phyloP scores from a whole-genome alignment of 768 basidiomycete genomes.

The Rhizopogon vinicolor region DNA sequence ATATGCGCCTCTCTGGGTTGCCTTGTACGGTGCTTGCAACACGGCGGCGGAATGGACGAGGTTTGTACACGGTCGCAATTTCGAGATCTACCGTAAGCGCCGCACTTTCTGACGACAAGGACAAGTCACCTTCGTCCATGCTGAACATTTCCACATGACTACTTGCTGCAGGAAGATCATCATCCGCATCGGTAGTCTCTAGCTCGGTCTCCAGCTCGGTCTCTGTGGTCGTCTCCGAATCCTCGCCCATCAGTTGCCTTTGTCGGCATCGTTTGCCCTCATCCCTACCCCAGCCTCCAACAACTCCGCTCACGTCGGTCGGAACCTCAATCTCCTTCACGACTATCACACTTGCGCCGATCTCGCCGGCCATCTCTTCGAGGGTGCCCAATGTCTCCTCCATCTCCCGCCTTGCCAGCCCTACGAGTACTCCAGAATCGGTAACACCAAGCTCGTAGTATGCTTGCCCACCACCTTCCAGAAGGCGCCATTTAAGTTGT shows the following conservation, averaged over 20 bases:
- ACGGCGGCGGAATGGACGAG: conserved; percentile 54
- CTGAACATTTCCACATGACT: conserved; percentile 34
- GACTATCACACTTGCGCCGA: conserved; percentile 88
- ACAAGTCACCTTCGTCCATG: conserved; percentile 42
- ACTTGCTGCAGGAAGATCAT: conserved; percentile 17
- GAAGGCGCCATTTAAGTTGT: conserved; percentile 92
- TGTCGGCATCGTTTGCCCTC: conserved; percentile 22
- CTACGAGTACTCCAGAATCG: conserved; percentile 85
- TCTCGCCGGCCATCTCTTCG: conserved; percentile 91
- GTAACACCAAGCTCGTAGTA: conserved; percentile 83
- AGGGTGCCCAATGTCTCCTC: conserved; percentile 82
- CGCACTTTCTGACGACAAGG: conserved; percentile 22
- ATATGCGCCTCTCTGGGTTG: conserved; percentile 10
- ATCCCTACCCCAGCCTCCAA: conserved; percentile 32
- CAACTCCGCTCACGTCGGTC: conserved; percentile 37
- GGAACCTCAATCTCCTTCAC: conserved; percentile 86
- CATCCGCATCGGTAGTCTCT: conserved; percentile 32
- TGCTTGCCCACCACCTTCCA: conserved; percentile 80
- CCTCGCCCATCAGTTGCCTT: conserved; percentile 22
- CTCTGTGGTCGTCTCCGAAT: conserved; percentile 33
- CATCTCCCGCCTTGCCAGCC: conserved; percentile 68
- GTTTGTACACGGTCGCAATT: conserved; percentile 70
- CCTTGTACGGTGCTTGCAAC: conserved; percentile 20
- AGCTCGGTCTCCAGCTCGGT: conserved; percentile 32
- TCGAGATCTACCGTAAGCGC: conserved; percentile 52